These are phyloP conservation scores for Ailanthus altissimus DNA, from an alignment of 345 rosid species.

Conservation along the genomic window DNA sequence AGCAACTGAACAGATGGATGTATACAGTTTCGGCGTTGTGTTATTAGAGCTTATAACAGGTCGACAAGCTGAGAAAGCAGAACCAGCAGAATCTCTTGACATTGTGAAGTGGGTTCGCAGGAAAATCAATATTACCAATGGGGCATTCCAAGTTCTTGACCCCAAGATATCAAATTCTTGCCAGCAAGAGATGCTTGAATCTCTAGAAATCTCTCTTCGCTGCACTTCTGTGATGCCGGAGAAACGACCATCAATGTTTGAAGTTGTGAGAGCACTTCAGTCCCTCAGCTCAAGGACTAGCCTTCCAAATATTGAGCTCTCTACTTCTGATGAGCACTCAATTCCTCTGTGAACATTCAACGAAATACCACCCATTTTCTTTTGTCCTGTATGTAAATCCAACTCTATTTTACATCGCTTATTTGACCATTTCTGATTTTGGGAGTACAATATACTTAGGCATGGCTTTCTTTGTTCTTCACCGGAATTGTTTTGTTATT, in stretches of 20 bases:
- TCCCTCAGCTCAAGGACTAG: constrained; percentile 34
- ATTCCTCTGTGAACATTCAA: constrained; percentile 20
- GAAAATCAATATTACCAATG: constrained; percentile 78
- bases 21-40: constrained; percentile 87
- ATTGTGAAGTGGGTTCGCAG: constrained; percentile 86
- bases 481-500: constrained; percentile 12
- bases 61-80: constrained; percentile 54
- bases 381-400: constrained; percentile 22
- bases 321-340: constrained; percentile 28
- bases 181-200: constrained; percentile 63
- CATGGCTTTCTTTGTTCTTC: background rate
- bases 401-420: background rate
- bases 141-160: constrained; percentile 73
- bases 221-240: constrained; percentile 83
- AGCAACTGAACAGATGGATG: constrained; percentile 83
- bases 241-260: constrained; percentile 74
- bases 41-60: constrained; percentile 81
- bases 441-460: constrained; percentile 10
- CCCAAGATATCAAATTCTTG: constrained; percentile 50
- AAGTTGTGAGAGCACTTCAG: constrained; percentile 67
- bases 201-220: constrained; percentile 65
- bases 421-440: background rate
- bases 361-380: background rate
- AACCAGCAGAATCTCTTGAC: constrained; percentile 53
- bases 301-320: constrained; percentile 27